phyloP scores from a whole-genome alignment of 495 filamentous ascomycete species.

The Ramalina intermedia region DNA sequence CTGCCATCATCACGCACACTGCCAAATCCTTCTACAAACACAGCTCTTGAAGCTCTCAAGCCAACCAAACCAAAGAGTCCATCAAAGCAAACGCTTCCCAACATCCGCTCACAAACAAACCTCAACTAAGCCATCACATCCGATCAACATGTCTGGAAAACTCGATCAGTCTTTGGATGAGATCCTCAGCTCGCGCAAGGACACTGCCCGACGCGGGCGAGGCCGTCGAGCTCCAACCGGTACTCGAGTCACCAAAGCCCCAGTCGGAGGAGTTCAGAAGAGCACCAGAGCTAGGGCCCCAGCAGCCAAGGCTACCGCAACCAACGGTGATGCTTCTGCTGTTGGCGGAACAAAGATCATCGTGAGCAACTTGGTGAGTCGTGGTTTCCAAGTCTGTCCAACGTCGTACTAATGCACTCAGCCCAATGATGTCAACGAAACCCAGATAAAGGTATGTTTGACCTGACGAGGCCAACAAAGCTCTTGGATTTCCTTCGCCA shows the following conservation, averaged over 20 bases:
- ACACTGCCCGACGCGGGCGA: constrained; percentile 38
- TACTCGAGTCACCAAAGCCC: constrained; percentile 33
- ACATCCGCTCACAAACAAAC: neutral
- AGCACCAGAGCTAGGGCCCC: constrained; percentile 46
- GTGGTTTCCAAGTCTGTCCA: neutral
- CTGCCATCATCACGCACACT: constrained; percentile 1
- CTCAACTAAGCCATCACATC: constrained; percentile 11
- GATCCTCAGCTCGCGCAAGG: constrained; percentile 67
- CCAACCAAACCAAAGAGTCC: constrained; percentile 10
- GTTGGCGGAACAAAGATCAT: constrained; percentile 81
- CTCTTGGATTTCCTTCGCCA: constrained; percentile 40
- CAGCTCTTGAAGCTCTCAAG: neutral
- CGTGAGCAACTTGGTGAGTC: constrained; percentile 89
- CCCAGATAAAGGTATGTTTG: constrained; percentile 99
- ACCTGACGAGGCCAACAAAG: constrained; percentile 32
- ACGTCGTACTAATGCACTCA: constrained; percentile 41
- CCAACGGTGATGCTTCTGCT: constrained; percentile 43
- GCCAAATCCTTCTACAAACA: neutral
- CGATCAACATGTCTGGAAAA: constrained; percentile 67
- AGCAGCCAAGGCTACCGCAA: constrained; percentile 42
- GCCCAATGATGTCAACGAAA: constrained; percentile 89
- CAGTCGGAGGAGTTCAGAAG: constrained; percentile 83
- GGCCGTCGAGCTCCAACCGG: constrained; percentile 33
- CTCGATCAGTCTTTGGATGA: constrained; percentile 92
- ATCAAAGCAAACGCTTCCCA: constrained; percentile 15